These are phyloP conservation scores for Picea glauca DNA, from an alignment of 75 land plant genomes.

Conservation along the genomic window DNA sequence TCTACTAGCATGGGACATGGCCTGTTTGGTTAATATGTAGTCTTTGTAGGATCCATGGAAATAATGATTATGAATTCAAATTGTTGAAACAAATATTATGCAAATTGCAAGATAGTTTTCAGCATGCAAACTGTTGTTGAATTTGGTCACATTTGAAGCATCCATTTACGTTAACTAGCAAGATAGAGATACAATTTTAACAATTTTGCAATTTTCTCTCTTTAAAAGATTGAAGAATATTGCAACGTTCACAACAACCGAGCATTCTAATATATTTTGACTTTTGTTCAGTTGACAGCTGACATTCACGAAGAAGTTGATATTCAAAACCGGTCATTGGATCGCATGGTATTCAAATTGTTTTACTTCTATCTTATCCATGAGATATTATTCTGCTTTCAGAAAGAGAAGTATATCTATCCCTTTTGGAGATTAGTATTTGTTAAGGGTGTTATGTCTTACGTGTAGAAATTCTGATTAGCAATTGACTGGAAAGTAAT, in stretches of 20 bases:
- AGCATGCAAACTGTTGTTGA: neutral
- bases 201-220: neutral
- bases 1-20: no score
- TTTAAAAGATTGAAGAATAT: neutral
- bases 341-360: constrained; percentile 62
- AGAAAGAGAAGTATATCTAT: neutral
- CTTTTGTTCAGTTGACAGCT: constrained; percentile 67
- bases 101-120: neutral
- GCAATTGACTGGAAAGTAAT: constrained; percentile 1
- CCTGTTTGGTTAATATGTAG: constrained; percentile 19
- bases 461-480: neutral
- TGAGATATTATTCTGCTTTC: neutral
- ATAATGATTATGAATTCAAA: neutral
- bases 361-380: neutral
- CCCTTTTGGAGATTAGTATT: neutral
- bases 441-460: neutral
- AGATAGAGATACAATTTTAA: neutral
- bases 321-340: constrained; percentile 73
- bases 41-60: neutral
- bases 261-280: neutral
- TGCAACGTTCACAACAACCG: neutral
- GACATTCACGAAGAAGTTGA: constrained; percentile 96
- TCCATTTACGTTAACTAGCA: neutral
- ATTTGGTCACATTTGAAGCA: neutral
- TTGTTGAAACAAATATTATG: constrained; percentile 13